phyloP scores from a whole-genome alignment of 2,329 filamentous ascomycete genomes.

The Albifimbria verrucaria region DNA sequence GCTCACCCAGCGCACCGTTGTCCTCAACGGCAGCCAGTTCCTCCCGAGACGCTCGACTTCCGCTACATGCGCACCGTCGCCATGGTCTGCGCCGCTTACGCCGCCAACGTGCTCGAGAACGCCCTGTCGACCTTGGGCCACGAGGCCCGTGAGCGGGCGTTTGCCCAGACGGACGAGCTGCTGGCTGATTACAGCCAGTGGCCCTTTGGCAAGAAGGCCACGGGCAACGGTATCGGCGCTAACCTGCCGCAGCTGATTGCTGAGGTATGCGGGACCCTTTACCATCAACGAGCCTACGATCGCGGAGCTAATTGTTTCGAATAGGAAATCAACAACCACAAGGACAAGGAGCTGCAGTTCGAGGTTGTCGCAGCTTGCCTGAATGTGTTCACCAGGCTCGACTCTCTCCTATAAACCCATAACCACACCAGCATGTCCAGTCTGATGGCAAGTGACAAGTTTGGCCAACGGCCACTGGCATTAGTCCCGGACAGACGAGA shows the following conservation, averaged over 20 bases:
- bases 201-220: conserved; percentile 86
- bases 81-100: conserved; percentile 98
- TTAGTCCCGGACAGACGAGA: no score
- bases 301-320: conserved; percentile 13
- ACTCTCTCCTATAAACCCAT: conserved; percentile 75
- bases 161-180: conserved; percentile 94
- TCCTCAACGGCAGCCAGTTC: conserved; percentile 82
- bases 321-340: conserved; percentile 75
- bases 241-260: conserved; percentile 84
- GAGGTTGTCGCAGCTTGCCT: conserved; percentile 96
- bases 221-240: conserved; percentile 78
- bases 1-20: conserved; percentile 89
- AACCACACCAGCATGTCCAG: conserved; percentile 1
- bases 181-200: conserved; percentile 96
- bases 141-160: conserved; percentile 89
- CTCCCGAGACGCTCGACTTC: conserved; percentile 91
- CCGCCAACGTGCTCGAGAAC: conserved; percentile 96
- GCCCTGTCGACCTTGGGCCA: conserved; percentile 92
- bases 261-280: conserved; percentile 52
- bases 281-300: neutral
- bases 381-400: conserved; percentile 95
- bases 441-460: neutral
- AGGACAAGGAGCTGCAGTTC: conserved; percentile 93
- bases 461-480: no score
- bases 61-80: conserved; percentile 86